Conservation (phyloP, 164 flowering plant genomes). For the Dillenia turbinata region DNA sequence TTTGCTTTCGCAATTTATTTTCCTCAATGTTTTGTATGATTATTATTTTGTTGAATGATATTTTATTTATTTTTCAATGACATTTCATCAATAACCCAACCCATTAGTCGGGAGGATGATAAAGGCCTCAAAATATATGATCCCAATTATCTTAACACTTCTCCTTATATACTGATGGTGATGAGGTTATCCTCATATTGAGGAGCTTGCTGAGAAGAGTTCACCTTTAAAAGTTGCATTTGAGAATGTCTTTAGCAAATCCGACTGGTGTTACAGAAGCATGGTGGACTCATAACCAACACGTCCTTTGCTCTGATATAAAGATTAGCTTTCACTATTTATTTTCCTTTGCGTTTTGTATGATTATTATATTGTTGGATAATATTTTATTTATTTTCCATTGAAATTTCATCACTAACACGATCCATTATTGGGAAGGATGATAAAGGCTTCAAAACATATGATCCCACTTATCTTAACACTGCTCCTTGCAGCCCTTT, state of each 20-base stretch:
- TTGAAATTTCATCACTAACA: neutral
- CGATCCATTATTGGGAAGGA: slow-evolving; percentile 66
- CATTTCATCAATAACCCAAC: too few species aligned
- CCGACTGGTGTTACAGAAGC: too few species aligned
- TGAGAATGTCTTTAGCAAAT: too few species aligned
- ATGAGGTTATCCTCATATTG: slow-evolving; percentile 41
- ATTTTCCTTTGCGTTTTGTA: neutral
- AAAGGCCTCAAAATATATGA: too few species aligned
- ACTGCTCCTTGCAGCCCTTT: slow-evolving; percentile 89
- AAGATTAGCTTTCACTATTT: too few species aligned
- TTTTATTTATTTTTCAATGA: too few species aligned
- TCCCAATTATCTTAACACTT: slow-evolving; percentile 95
- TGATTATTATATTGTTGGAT: neutral
- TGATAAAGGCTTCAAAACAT: slow-evolving; percentile 91
- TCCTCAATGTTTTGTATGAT: neutral
- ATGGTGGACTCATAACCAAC: too few species aligned
- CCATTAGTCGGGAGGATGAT: too few species aligned
- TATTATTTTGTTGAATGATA: neutral
- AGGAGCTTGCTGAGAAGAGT: slow-evolving; percentile 86
- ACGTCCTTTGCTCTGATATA: too few species aligned
- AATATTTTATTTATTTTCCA: neutral
- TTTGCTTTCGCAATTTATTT: neutral
- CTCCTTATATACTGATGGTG: too few species aligned
- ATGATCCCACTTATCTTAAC: slow-evolving; percentile 70
- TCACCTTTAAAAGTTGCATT: slow-evolving; percentile 64